Evolutionary conservation across 331 rosid species (phyloP).

Genomic region (Cydonia oblonga): DNA sequence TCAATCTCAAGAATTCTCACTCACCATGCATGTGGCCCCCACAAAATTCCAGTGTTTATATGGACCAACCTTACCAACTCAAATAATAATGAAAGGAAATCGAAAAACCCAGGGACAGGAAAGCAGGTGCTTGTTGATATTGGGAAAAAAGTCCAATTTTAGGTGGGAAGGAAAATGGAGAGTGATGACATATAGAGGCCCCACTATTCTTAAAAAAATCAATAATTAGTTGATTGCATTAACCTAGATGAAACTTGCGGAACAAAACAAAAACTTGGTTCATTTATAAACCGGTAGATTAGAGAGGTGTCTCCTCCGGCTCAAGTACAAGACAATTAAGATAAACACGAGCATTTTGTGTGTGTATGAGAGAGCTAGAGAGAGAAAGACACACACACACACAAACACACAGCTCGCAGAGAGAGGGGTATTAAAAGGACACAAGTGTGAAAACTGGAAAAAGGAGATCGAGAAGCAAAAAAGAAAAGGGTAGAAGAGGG

Average conservation of each 20-base stretch:
- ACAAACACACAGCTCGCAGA: not conserved
- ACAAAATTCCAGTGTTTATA: not conserved
- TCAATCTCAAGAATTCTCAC: conserved; percentile 3
- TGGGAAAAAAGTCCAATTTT: conserved; percentile 8
- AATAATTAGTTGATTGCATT: not conserved
- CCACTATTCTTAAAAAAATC: not conserved
- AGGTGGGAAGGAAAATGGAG: conserved; percentile 12
- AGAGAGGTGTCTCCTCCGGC: conserved; percentile 3
- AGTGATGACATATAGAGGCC: conserved; percentile 1
- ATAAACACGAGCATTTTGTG: conserved; percentile 13
- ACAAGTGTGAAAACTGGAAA: conserved; percentile 6
- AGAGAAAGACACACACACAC: conserved; percentile 1
- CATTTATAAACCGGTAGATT: not conserved
- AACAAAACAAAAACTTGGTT: not conserved
- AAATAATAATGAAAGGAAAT: too few relatives aligned
- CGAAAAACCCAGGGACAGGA: not conserved
- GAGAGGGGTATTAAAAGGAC: not conserved
- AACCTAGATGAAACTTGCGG: not conserved
- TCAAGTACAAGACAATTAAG: conserved; percentile 7
- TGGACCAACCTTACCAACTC: not conserved
- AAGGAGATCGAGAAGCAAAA: not conserved
- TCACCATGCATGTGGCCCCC: not conserved
- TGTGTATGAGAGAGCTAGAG: not conserved
- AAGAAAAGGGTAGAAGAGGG: conserved; percentile 12
- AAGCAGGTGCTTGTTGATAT: not conserved